Conservation (phyloP, 2,329 filamentous ascomycete species). For the Penicillium sp. region DNA sequence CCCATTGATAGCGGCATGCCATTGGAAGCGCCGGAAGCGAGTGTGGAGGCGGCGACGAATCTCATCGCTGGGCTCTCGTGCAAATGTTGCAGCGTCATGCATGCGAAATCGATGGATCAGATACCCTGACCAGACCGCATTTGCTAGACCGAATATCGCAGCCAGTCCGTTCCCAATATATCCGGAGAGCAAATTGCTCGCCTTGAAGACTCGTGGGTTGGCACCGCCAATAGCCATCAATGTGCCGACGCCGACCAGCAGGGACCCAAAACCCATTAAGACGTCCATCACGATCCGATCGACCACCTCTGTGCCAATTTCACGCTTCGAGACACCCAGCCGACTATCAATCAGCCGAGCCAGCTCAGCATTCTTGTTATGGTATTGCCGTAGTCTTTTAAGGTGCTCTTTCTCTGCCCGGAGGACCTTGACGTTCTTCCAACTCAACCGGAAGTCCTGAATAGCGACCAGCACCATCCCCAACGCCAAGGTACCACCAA, state of each 20-base stretch:
- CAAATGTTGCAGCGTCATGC: conserved; percentile 33
- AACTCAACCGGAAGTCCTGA: conserved; percentile 47
- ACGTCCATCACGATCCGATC: conserved; percentile 56
- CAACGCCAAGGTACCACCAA: conserved; percentile 53
- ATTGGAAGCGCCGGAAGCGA: conserved; percentile 45
- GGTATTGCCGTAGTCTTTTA: conserved; percentile 16
- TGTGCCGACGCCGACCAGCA: conserved; percentile 55
- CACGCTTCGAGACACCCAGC: conserved; percentile 50
- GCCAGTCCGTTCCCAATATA: conserved; percentile 57
- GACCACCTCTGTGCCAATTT: conserved; percentile 54
- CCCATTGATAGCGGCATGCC: conserved; percentile 50
- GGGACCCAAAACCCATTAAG: conserved; percentile 51
- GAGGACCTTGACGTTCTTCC: conserved; percentile 50
- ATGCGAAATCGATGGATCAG: conserved; percentile 45
- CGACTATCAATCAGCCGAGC: conserved; percentile 36
- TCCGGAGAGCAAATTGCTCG: conserved; percentile 57
- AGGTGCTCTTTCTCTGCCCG: conserved; percentile 44
- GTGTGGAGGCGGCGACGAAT: conserved; percentile 34
- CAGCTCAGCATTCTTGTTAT: conserved; percentile 20
- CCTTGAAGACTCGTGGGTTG: conserved; percentile 43
- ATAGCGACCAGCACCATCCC: conserved; percentile 50
- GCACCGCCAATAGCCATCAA: conserved; percentile 57
- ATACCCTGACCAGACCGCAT: conserved; percentile 51
- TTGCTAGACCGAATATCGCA: conserved; percentile 52
- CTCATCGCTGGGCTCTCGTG: conserved; percentile 30